A percentile compares a stretch with the other conserved stretches of the same genome.
These are phyloP conservation scores for Punica granatum DNA, from an alignment of 345 rosid species.

Conservation along the genomic window DNA sequence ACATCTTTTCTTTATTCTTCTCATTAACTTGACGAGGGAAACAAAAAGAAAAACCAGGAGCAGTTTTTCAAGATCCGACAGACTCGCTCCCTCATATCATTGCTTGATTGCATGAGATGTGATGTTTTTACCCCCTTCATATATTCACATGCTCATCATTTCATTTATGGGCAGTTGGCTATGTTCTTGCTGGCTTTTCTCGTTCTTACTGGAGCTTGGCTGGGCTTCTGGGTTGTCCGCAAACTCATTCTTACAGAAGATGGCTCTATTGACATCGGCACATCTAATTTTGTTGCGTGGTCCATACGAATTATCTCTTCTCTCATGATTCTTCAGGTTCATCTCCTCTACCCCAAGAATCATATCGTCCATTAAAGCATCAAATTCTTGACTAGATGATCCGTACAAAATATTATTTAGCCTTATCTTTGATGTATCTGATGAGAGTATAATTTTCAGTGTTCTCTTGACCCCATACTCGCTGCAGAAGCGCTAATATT, in stretches of 20 bases:
- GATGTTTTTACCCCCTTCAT: not conserved
- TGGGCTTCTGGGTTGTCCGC: conserved; percentile 90
- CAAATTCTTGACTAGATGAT: not conserved
- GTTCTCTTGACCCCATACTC: conserved; percentile 77
- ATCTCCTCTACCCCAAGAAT: conserved; percentile 7
- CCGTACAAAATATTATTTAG: not conserved
- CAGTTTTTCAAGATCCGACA: not conserved
- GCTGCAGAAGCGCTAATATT: conserved; percentile 51
- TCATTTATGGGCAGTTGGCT: conserved; percentile 44
- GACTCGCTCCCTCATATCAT: not conserved
- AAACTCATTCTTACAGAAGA: conserved; percentile 78
- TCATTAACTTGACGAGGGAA: not conserved
- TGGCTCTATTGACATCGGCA: conserved; percentile 69
- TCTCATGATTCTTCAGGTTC: conserved; percentile 78
- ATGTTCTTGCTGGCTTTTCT: conserved; percentile 65
- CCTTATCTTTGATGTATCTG: not conserved
- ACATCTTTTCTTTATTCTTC: not conserved
- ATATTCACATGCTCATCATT: not conserved
- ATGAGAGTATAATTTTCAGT: conserved; percentile 28
- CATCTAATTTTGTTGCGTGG: conserved; percentile 74
- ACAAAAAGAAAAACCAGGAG: not conserved
- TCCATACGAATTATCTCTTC: conserved; percentile 59
- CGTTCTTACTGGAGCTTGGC: conserved; percentile 79
- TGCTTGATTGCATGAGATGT: not conserved
- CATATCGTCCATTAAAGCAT: not conserved